Evolutionary conservation across 139 green algal species (phyloP).

Genomic region (Coccomyxa sp.): DNA sequence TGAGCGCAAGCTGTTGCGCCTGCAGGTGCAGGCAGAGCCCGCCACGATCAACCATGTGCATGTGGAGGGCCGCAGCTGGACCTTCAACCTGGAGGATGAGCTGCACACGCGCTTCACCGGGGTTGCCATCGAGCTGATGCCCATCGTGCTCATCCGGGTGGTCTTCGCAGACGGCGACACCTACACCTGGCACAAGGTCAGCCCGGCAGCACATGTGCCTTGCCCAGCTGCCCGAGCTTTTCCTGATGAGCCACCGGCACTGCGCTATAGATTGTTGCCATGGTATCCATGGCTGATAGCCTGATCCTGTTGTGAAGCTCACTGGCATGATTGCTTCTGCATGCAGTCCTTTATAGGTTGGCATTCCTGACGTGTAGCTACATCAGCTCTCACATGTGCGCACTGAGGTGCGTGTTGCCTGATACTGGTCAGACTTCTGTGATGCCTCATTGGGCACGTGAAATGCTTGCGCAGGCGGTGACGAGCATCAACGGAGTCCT

Average conservation of each 20-base stretch:
- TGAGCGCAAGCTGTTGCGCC: not conserved
- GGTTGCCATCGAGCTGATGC: constrained; percentile 74
- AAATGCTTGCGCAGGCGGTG: not conserved
- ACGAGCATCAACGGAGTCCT: not conserved
- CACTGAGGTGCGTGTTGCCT: not conserved
- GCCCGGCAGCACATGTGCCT: not conserved
- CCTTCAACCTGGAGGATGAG: constrained; percentile 71
- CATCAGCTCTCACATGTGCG: not conserved
- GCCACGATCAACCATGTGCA: constrained; percentile 69
- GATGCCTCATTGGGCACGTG: not conserved
- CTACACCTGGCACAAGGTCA: constrained; percentile 77
- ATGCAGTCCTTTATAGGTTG: not conserved
- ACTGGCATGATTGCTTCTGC: not conserved
- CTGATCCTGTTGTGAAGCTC: not conserved
- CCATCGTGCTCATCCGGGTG: constrained; percentile 59
- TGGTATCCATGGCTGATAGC: not conserved
- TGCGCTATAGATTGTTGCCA: not conserved
- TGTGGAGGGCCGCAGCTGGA: constrained; percentile 61
- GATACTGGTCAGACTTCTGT: not conserved
- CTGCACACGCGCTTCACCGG: constrained; percentile 92
- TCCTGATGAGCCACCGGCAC: not conserved
- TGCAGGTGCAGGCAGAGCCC: constrained; percentile 46
- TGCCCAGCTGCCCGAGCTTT: not conserved
- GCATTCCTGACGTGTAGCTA: not conserved
- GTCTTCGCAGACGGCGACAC: constrained; percentile 68